Evolutionary conservation across 2,329 filamentous ascomycete species (phyloP).

Genomic region (Aphanoascus verrucosus): DNA sequence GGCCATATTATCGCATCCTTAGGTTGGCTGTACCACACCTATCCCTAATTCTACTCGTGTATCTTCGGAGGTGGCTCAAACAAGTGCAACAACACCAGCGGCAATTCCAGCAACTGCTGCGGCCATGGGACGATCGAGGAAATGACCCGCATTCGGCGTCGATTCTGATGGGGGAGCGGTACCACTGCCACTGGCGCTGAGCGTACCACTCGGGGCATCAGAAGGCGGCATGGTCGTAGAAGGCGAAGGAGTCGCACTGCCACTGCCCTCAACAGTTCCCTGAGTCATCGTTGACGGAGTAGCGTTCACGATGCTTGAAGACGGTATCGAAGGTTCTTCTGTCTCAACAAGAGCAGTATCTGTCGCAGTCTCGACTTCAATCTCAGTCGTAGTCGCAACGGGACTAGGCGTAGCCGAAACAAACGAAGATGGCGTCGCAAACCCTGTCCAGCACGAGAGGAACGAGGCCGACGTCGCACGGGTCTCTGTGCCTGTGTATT

Average conservation of each 20-base stretch:
- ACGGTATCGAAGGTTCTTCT: background rate
- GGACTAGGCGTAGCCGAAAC: background rate
- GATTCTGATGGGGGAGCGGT: background rate
- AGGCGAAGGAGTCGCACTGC: no score
- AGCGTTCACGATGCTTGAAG: background rate
- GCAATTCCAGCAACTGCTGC: background rate
- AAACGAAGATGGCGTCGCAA: background rate
- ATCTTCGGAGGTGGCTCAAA: background rate
- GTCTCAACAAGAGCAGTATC: background rate
- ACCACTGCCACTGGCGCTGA: background rate
- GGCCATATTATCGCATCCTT: no score
- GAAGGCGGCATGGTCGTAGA: no score
- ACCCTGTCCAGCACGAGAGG: background rate
- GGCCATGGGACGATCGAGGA: background rate
- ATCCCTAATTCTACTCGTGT: no score
- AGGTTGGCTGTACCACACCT: no score
- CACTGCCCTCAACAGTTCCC: background rate
- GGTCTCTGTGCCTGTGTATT: background rate
- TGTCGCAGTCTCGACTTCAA: background rate
- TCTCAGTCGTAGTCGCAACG: background rate
- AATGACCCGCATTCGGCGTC: background rate
- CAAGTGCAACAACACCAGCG: background rate
- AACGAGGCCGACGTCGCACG: background rate
- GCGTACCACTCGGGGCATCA: background rate
- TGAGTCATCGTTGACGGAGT: background rate